Conservation (phyloP, 768 basidiomycete genomes). For the Leccinum truebloodii region DNA sequence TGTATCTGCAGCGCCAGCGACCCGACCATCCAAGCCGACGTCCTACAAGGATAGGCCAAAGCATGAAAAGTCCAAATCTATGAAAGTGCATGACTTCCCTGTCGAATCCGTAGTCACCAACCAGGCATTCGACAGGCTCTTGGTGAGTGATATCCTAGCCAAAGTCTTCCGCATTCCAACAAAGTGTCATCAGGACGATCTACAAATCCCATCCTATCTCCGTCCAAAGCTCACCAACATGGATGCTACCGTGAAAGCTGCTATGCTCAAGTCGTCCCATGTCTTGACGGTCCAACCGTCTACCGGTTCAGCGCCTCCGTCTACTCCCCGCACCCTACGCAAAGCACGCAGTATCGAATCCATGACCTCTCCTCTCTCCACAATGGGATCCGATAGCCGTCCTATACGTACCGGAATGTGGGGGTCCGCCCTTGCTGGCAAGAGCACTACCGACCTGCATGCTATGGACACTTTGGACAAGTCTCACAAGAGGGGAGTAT, state of each 20-base stretch:
- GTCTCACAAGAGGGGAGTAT: constrained; percentile 58
- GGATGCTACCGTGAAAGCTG: constrained; percentile 85
- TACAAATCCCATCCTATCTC: constrained; percentile 80
- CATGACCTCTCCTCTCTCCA: constrained; percentile 49
- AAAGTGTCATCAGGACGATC: constrained; percentile 62
- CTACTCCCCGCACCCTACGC: constrained; percentile 59
- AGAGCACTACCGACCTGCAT: constrained; percentile 34
- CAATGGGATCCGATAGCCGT: constrained; percentile 38
- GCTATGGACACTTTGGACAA: constrained; percentile 30
- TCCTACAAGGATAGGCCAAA: constrained; percentile 29
- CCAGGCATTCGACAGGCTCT: constrained; percentile 76
- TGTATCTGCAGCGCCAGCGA: constrained; percentile 34
- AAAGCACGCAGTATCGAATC: constrained; percentile 76
- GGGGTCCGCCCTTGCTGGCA: constrained; percentile 30
- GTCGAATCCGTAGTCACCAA: constrained; percentile 48
- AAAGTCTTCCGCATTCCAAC: not conserved
- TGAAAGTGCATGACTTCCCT: constrained; percentile 43
- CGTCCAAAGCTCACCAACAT: constrained; percentile 79
- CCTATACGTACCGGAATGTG: constrained; percentile 27
- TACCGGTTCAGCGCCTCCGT: constrained; percentile 32
- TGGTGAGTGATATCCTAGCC: constrained; percentile 49
- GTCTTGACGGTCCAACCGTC: constrained; percentile 49
- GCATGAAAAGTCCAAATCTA: constrained; percentile 45
- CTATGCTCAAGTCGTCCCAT: constrained; percentile 87
- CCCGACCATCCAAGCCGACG: constrained; percentile 23